phyloP scores from a whole-genome alignment of 106 monocot species.

The Narthecium ossifragum region DNA sequence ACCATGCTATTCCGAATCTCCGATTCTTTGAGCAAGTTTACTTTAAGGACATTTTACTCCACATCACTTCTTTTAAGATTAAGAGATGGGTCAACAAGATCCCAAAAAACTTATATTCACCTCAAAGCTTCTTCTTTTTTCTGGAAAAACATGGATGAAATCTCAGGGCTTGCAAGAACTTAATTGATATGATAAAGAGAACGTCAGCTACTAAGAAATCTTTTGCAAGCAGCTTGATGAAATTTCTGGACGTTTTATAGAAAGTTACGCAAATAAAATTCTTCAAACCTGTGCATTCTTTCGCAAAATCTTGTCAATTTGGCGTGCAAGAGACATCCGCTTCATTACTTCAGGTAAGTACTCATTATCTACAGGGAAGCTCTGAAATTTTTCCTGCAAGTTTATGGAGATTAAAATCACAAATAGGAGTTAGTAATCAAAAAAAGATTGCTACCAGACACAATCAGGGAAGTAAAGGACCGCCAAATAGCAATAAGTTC shows the following conservation, averaged over 20 bases:
- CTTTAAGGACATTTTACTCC: too few species aligned
- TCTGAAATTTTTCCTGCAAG: conserved; percentile 48
- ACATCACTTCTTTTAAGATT: too few species aligned
- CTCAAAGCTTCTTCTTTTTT: too few species aligned
- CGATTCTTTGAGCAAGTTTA: too few species aligned
- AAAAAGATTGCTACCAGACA: not conserved
- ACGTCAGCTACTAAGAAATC: too few species aligned
- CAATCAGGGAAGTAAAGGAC: not conserved
- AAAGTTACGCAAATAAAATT: conserved; percentile 74
- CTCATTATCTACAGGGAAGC: conserved; percentile 57
- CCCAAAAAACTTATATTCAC: too few species aligned
- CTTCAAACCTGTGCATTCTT: conserved; percentile 55
- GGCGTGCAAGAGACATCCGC: conserved; percentile 53
- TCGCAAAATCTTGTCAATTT: conserved; percentile 54
- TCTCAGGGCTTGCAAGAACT: not conserved
- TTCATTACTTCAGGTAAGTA: conserved; percentile 66
- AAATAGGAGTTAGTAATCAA: not conserved
- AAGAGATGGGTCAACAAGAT: too few species aligned
- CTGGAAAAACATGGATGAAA: not conserved
- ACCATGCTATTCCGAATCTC: too few species aligned
- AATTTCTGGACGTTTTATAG: too few species aligned
- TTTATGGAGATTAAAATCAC: not conserved
- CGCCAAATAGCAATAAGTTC: not conserved
- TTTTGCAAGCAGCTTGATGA: too few species aligned
- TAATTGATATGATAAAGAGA: not conserved